Conservation (phyloP, 139 green algal genomes). For the Closterium sp. region DNA sequence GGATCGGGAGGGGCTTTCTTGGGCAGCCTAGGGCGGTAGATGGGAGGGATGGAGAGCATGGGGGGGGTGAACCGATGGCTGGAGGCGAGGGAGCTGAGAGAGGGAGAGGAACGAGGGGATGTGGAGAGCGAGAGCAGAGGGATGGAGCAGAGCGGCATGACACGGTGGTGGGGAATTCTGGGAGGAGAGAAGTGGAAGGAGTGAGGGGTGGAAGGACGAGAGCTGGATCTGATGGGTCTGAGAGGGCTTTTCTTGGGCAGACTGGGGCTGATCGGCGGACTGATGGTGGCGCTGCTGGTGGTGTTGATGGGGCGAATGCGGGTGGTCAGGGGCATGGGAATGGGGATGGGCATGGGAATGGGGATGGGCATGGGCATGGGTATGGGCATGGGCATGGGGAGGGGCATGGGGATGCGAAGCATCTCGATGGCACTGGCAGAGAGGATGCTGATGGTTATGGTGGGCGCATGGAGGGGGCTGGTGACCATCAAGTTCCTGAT, state of each 20-base stretch:
- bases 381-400: neutral
- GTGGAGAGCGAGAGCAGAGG: neutral
- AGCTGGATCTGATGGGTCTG: neutral
- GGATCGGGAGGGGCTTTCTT: neutral
- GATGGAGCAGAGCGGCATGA: neutral
- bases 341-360: neutral
- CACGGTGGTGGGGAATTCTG: neutral
- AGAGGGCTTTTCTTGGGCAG: neutral
- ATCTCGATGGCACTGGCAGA: neutral
- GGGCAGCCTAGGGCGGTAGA: neutral
- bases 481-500: neutral
- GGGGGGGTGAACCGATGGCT: too few species aligned
- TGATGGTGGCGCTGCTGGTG: neutral
- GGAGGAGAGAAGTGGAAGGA: neutral
- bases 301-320: neutral
- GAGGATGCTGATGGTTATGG: neutral
- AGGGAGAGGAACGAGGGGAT: too few species aligned
- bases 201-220: neutral
- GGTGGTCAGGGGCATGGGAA: too few species aligned
- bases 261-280: neutral
- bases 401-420: neutral
- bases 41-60: too few species aligned
- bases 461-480: neutral
- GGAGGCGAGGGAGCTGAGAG: too few species aligned
- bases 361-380: neutral